Base-by-base conservation (phyloP, 768 basidiomycete species). In the Tylopilus subfusipes region DNA sequence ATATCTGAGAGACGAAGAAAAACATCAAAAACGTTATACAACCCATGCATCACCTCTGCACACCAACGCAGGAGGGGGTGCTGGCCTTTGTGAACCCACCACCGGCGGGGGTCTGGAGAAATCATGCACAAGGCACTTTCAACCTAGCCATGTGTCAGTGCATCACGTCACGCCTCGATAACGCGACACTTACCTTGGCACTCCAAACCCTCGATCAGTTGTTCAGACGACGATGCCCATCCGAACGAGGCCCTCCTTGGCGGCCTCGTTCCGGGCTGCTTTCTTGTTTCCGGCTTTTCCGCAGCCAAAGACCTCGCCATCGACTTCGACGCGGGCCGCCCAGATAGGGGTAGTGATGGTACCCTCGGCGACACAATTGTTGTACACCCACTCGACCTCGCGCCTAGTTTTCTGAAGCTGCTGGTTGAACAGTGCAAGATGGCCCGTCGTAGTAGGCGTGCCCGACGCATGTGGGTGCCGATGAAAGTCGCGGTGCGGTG, bases 341-440 rank as follows among this genome's bases (percentile, higher is more conserved):
- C 90, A 92, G 56, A 88, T 79, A 3, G 90, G 88, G 22, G 88
- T 91, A n/a, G 83, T 79, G 63, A 76, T 80, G 30, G 77, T 81
- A 22, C 78, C 78, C 48, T 75, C 71, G 39, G 71, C 69, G 14
- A 59, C 67, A n/a, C 69, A 68, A 24, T 82, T 81, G 25, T 77
- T 72, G 63, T 85, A 90, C 12, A 80, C 69, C 90, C 90, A 92
- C 70, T 92, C 88, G 56, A 91, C 78, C 48, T 69, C 63, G 49
- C 74, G 76, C 63, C 74, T 76, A 25, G 65, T 60, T 69, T 81
- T 86, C 70, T 87, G 84, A 51, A 91, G 67, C 53, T 80, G 75
- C 71, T 91, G 89, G 65, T 92, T 92, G 76, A 92, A 90, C 50
- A 92, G 70, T 34, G 86, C 85, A 12, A 92, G 80, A 64, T 91